Evolutionary conservation across 164 flowering plant genomes (phyloP).

Genomic region (Dillenia turbinata): DNA sequence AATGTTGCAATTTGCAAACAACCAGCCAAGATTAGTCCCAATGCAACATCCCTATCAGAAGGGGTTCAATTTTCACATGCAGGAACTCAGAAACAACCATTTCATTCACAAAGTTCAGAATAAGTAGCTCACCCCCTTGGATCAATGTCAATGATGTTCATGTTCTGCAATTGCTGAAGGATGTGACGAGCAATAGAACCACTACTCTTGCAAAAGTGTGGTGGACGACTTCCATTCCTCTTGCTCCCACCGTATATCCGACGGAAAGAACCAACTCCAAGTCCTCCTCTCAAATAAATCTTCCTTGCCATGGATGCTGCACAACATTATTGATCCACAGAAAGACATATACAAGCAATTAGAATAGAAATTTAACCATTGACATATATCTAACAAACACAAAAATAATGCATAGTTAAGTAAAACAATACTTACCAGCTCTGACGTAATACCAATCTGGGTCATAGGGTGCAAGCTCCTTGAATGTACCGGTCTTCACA

Average conservation of each 20-base stretch:
- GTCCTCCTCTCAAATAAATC: conserved; percentile 77
- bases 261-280: conserved; percentile 82
- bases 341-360: not conserved
- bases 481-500: conserved; percentile 74
- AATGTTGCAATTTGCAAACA: not conserved
- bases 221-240: conserved; percentile 91
- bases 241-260: conserved; percentile 93
- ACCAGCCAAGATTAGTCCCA: no score
- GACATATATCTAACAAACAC: not conserved
- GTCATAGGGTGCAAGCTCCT: conserved; percentile 93
- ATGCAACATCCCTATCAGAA: no score
- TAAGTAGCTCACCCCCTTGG: conserved; percentile 57
- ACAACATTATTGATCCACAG: not conserved
- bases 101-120: not conserved
- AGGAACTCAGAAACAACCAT: no score
- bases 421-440: conserved; percentile 46
- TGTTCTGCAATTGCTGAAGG: conserved; percentile 67
- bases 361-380: not conserved
- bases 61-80: no score
- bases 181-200: conserved; percentile 84
- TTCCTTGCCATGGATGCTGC: conserved; percentile 75
- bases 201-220: conserved; percentile 88
- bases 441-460: conserved; percentile 88
- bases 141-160: conserved; percentile 68
- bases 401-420: not conserved